Evolutionary conservation across 768 basidiomycete species (phyloP).

Genomic region (Psilocybe sp.): DNA sequence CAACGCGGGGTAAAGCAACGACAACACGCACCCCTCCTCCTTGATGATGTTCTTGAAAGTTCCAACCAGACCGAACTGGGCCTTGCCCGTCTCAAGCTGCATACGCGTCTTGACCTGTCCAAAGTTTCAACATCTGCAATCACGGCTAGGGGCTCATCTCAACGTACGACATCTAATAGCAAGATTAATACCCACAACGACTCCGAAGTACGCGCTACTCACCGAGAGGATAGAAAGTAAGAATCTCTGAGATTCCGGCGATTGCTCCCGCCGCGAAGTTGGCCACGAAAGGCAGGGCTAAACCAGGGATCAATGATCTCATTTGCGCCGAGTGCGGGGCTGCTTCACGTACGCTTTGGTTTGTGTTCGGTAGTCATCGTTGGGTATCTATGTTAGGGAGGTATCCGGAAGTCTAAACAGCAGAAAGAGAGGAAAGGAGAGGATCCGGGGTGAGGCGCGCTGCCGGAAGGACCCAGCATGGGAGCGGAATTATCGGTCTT

Average conservation of each 20-base stretch:
- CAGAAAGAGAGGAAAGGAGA: constrained; percentile 3
- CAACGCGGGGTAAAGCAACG: not conserved
- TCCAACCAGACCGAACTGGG: constrained; percentile 72
- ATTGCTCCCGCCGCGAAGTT: constrained; percentile 96
- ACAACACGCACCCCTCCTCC: constrained; percentile 76
- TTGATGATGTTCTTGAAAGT: constrained; percentile 81
- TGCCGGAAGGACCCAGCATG: constrained; percentile 8
- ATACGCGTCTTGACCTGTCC: constrained; percentile 94
- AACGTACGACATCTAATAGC: constrained; percentile 80
- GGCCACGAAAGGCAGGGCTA: constrained; percentile 82
- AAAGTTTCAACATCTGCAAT: not conserved
- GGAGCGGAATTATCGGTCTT: constrained; percentile 20
- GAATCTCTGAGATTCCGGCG: constrained; percentile 83
- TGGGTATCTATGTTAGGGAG: constrained; percentile 5
- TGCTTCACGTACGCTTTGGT: constrained; percentile 24
- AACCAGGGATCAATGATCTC: not conserved
- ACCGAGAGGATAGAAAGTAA: constrained; percentile 91
- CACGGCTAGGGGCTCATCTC: constrained; percentile 2
- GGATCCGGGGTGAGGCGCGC: not conserved
- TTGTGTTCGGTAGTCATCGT: constrained; percentile 26
- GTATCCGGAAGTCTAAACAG: not conserved
- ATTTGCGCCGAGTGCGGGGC: constrained; percentile 1
- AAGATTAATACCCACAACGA: not conserved
- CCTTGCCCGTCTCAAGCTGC: constrained; percentile 90
- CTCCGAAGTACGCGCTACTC: constrained; percentile 21